Percentiles rank a stretch among this genome's conserved stretches.
Evolutionary conservation across 2,329 filamentous ascomycete species (phyloP).

Genomic region (Scortechinia acanthostroma): DNA sequence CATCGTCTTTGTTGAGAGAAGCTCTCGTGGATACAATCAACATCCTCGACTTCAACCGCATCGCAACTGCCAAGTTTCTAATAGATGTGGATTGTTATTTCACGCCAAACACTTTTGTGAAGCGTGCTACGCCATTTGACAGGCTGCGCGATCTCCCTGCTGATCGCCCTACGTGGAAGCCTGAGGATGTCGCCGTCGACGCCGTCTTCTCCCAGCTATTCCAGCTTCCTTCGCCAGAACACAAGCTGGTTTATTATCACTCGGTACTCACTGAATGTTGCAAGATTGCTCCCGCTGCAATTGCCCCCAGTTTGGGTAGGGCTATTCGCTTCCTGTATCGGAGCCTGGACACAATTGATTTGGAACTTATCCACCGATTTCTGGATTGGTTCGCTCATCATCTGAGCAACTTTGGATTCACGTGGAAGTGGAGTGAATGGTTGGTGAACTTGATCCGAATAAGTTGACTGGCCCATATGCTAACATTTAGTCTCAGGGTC

Average conservation of each 20-base stretch:
- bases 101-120: constrained; percentile 61
- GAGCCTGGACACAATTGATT: constrained; percentile 59
- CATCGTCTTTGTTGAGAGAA: constrained; percentile 61
- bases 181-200: constrained; percentile 68
- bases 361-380: constrained; percentile 62
- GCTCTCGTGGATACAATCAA: constrained; percentile 67
- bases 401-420: constrained; percentile 72
- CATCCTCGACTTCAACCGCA: constrained; percentile 66
- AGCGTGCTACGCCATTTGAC: constrained; percentile 66
- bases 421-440: constrained; percentile 73
- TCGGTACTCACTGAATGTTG: constrained; percentile 67
- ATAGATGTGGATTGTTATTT: constrained; percentile 71
- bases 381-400: constrained; percentile 74
- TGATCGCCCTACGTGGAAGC: constrained; percentile 58
- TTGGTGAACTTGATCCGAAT: not conserved
- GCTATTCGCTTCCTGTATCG: constrained; percentile 68
- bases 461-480: not conserved
- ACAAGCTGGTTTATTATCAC: constrained; percentile 71
- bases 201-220: constrained; percentile 70
- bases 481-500: constrained; percentile 32
- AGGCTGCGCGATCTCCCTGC: constrained; percentile 46
- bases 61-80: constrained; percentile 59
- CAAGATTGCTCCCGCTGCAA: constrained; percentile 66
- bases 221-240: constrained; percentile 60
- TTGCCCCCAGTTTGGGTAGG: constrained; percentile 65